A percentile compares a stretch with the other conserved stretches of the same genome.
These are phyloP conservation scores for Suillus placidus DNA, from an alignment of 768 basidiomycete species.

Conservation along the genomic window DNA sequence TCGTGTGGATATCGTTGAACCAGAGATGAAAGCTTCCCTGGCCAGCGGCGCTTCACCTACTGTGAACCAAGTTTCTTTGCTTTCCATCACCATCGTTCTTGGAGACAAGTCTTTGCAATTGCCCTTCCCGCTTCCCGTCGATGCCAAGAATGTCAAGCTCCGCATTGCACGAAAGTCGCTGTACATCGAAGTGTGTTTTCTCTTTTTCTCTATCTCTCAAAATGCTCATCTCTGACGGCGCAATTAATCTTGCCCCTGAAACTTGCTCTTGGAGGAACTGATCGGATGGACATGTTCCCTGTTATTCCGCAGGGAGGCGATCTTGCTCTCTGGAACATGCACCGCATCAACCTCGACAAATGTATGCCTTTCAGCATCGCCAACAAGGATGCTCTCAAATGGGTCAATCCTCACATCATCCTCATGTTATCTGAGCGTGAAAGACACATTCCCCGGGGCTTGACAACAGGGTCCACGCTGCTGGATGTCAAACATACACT, in stretches of 20 bases:
- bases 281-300: conserved; percentile 31
- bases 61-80: conserved; percentile 14
- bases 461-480: conserved; percentile 18
- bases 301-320: conserved; percentile 19
- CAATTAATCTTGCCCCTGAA: conserved; percentile 27
- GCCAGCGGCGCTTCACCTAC: conserved; percentile 21
- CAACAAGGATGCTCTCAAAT: conserved; percentile 20
- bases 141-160: conserved; percentile 38
- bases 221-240: background rate
- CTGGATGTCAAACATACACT: conserved; percentile 38
- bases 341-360: conserved; percentile 39
- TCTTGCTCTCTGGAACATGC: conserved; percentile 39
- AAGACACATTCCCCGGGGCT: conserved; percentile 21
- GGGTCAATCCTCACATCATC: conserved; percentile 37
- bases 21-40: conserved; percentile 20
- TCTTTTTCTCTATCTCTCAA: too few species aligned
- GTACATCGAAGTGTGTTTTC: conserved; percentile 43
- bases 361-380: conserved; percentile 35
- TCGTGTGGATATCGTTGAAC: conserved; percentile 26
- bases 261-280: conserved; percentile 17
- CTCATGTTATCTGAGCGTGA: conserved; percentile 38
- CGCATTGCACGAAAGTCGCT: conserved; percentile 57
- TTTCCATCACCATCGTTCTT: conserved; percentile 15
- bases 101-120: conserved; percentile 30
- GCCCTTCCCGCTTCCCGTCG: conserved; percentile 48